Evolutionary conservation across 768 basidiomycete species (phyloP).

Genomic region (Sarcodon aspratus): DNA sequence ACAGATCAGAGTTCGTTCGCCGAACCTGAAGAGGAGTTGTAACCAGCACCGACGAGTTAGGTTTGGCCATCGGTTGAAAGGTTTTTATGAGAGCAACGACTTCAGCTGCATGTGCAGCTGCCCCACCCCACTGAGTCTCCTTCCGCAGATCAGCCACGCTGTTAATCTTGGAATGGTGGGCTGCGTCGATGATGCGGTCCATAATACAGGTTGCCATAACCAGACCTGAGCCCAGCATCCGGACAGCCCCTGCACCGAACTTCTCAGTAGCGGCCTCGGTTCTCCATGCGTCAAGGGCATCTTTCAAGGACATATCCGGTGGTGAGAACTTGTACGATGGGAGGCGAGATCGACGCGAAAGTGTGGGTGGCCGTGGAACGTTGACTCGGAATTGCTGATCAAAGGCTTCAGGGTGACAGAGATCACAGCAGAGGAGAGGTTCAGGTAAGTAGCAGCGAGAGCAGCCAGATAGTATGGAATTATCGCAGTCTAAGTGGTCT

Average conservation of each 20-base stretch:
- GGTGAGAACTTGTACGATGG: not conserved
- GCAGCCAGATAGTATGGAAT: no score
- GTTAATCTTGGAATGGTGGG: slow-evolving; percentile 12
- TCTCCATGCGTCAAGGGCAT: slow-evolving; percentile 9
- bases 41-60: not conserved
- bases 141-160: slow-evolving; percentile 5
- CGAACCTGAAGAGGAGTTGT: no score
- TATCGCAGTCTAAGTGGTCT: no score
- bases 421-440: slow-evolving; percentile 13
- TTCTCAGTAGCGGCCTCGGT: not conserved
- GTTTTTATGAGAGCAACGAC: not conserved
- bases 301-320: slow-evolving; percentile 2
- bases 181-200: slow-evolving; percentile 13
- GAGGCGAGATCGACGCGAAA: slow-evolving; percentile 4
- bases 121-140: slow-evolving; percentile 12
- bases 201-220: slow-evolving; percentile 12
- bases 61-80: not conserved
- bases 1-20: no score
- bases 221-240: slow-evolving; percentile 8
- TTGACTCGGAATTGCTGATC: not conserved
- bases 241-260: slow-evolving; percentile 2
- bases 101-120: not conserved
- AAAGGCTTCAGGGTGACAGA: slow-evolving; percentile 10
- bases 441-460: slow-evolving; percentile 4
- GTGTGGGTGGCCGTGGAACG: not conserved